Conservation (phyloP, 2,329 filamentous ascomycete species). For the Aspergillus sp. region DNA sequence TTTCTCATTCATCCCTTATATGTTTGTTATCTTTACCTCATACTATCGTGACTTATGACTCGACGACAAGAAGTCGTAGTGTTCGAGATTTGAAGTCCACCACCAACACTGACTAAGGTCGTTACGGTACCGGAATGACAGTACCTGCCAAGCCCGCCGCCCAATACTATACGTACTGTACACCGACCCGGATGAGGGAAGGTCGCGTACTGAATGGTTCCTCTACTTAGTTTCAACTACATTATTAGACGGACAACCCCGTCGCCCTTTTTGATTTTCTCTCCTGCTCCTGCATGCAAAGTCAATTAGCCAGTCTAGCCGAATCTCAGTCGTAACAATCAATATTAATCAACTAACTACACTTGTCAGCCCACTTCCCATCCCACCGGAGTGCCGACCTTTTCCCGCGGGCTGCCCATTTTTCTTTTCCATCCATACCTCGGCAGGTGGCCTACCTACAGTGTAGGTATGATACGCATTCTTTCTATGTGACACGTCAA, state of each 20-base stretch:
- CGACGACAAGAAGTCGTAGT: too few relatives aligned
- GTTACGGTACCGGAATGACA: too few relatives aligned
- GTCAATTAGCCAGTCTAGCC: neutral
- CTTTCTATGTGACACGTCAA: constrained; percentile 17
- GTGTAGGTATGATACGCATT: constrained; percentile 4
- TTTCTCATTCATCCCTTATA: too few relatives aligned
- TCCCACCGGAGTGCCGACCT: neutral
- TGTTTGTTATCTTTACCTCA: too few relatives aligned
- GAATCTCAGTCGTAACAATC: neutral
- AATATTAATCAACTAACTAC: neutral
- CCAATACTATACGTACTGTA: too few relatives aligned
- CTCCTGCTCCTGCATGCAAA: neutral
- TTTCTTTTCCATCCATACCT: neutral
- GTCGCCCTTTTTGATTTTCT: neutral
- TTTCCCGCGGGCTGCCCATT: neutral
- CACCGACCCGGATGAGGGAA: too few relatives aligned
- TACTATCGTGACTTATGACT: too few relatives aligned
- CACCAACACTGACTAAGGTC: too few relatives aligned
- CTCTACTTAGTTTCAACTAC: neutral
- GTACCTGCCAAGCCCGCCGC: too few relatives aligned
- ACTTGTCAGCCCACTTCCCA: neutral
- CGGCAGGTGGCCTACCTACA: neutral
- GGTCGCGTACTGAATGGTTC: neutral
- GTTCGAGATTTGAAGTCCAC: too few relatives aligned
- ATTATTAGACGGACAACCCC: neutral